phyloP scores from a whole-genome alignment of 2,329 filamentous ascomycete species.

The Aureobasidium sp. region DNA sequence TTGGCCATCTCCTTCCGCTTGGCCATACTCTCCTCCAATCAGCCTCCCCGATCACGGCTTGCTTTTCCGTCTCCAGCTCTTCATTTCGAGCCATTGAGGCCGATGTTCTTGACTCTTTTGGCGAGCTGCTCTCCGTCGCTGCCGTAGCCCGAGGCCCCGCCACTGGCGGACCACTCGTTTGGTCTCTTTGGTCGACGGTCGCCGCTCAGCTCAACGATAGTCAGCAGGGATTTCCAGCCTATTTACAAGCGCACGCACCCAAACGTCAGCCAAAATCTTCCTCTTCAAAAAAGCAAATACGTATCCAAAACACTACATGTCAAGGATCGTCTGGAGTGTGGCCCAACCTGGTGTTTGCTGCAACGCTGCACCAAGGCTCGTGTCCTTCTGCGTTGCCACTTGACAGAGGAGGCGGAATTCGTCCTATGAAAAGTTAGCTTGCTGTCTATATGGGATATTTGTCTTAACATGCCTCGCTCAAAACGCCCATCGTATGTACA shows the following conservation, averaged over 20 bases:
- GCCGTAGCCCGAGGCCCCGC: conserved; percentile 14
- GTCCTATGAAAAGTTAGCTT: conserved; percentile 50
- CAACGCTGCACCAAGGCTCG: conserved; percentile 72
- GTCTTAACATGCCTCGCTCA: conserved; percentile 62
- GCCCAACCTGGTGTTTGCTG: conserved; percentile 87
- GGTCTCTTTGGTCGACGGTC: conserved; percentile 64
- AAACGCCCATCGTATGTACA: conserved; percentile 67
- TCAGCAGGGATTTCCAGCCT: conserved; percentile 51
- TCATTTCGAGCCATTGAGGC: conserved; percentile 12
- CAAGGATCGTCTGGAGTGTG: conserved; percentile 82
- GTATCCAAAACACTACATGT: conserved; percentile 27
- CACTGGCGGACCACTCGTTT: background rate
- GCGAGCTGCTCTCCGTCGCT: conserved; percentile 19
- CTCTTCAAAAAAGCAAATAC: conserved; percentile 17
- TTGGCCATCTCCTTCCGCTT: background rate
- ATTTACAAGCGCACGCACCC: conserved; percentile 15
- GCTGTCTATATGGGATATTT: background rate
- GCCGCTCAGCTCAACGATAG: conserved; percentile 94
- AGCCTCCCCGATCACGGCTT: background rate
- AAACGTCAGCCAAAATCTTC: conserved; percentile 17
- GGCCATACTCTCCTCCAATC: background rate
- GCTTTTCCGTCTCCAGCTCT: background rate
- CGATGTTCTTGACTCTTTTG: conserved; percentile 23
- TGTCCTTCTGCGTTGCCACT: conserved; percentile 72
- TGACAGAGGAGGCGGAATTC: conserved; percentile 81